Evolutionary conservation across 495 filamentous ascomycete species (phyloP).

Genomic region (Ascodesmis nigricans): DNA sequence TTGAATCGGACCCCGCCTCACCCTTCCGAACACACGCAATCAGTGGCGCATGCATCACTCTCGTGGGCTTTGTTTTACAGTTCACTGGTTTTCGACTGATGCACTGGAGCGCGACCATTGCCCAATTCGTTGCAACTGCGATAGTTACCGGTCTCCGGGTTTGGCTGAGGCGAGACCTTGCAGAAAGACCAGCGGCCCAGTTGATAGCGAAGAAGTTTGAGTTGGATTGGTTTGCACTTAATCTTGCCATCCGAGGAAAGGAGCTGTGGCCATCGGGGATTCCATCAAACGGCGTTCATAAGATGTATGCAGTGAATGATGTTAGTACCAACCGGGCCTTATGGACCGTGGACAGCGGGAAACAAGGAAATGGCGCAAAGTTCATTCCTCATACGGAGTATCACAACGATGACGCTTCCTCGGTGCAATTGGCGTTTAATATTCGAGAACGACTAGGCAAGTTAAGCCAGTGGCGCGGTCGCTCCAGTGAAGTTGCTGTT

Average conservation of each 20-base stretch:
- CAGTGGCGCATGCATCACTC: neutral
- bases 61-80: constrained; percentile 6
- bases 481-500: too few species aligned
- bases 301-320: too few species aligned
- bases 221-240: constrained; percentile 8
- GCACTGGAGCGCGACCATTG: constrained; percentile 8
- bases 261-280: neutral
- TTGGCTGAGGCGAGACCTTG: constrained; percentile 4
- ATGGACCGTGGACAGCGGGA: too few species aligned
- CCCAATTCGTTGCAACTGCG: constrained; percentile 6
- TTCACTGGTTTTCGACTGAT: constrained; percentile 5
- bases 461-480: neutral
- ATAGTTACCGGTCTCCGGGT: constrained; percentile 6
- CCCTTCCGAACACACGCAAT: neutral
- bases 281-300: too few species aligned
- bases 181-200: neutral
- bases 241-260: neutral
- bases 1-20: neutral
- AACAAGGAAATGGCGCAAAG: too few species aligned
- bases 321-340: too few species aligned
- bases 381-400: too few species aligned
- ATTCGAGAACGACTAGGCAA: neutral
- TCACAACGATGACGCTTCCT: too few species aligned
- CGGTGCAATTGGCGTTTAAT: too few species aligned
- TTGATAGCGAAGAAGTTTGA: constrained; percentile 1